phyloP scores from a whole-genome alignment of 1,284 basidiomycete genomes.

The Anthracocystis setariae region DNA sequence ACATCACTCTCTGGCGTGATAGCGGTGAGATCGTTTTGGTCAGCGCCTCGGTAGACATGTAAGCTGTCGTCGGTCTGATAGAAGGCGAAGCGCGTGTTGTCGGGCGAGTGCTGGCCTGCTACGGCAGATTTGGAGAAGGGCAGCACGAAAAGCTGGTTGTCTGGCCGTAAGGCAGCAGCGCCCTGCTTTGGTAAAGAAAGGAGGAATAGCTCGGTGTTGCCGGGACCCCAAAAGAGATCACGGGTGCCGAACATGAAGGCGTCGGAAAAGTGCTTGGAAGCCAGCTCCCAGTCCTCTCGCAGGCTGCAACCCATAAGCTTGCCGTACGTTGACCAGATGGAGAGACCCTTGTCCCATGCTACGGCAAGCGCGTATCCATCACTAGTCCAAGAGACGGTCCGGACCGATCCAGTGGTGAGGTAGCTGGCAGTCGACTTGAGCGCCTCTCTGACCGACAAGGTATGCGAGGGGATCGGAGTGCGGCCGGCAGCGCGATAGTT shows the following conservation, averaged over 20 bases:
- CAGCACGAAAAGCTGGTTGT: conserved; percentile 51
- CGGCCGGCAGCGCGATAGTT: conserved; percentile 52
- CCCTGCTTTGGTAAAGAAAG: conserved; percentile 29
- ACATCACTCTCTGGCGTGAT: conserved; percentile 99
- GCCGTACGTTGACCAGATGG: conserved; percentile 89
- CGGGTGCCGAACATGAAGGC: conserved; percentile 82
- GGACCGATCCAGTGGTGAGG: conserved; percentile 76
- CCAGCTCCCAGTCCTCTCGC: conserved; percentile 76
- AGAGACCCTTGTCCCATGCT: conserved; percentile 89
- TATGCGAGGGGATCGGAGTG: conserved; percentile 58
- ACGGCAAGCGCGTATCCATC: conserved; percentile 98
- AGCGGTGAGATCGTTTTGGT: conserved; percentile 96
- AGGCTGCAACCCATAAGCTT: conserved; percentile 79
- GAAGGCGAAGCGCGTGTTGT: conserved; percentile 93
- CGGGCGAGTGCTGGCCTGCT: conserved; percentile 89
- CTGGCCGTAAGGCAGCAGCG: conserved; percentile 14
- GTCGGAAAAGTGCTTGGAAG: conserved; percentile 73
- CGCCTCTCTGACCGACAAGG: conserved; percentile 60
- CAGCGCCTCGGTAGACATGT: conserved; percentile 93
- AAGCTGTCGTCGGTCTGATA: conserved; percentile 93
- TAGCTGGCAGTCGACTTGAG: conserved; percentile 66
- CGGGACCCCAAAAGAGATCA: conserved; percentile 64
- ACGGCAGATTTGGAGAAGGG: conserved; percentile 96
- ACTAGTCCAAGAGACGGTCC: conserved; percentile 75
- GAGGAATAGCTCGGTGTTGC: conserved; percentile 57